These are phyloP conservation scores for Cynanchum wilfordii DNA, from an alignment of 257 asterid species.

Conservation along the genomic window DNA sequence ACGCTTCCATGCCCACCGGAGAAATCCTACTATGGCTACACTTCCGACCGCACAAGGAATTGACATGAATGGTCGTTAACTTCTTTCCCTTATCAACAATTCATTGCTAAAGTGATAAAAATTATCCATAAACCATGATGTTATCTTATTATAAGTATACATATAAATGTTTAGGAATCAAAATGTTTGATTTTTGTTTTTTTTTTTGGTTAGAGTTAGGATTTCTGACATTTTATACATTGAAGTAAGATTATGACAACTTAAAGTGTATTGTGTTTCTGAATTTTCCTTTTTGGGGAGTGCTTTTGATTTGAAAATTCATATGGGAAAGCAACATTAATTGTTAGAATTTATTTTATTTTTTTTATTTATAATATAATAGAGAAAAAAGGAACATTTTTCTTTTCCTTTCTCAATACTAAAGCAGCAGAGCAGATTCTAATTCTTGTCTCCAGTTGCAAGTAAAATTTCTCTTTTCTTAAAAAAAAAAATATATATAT, in stretches of 20 bases:
- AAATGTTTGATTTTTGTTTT: background rate
- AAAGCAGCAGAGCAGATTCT: background rate
- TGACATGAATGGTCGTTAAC: slow-evolving; percentile 29
- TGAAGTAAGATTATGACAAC: too few species aligned
- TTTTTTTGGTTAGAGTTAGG: too few species aligned
- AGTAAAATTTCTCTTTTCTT: background rate
- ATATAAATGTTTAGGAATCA: background rate
- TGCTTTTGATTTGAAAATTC: too few species aligned
- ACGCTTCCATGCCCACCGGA: slow-evolving; percentile 98
- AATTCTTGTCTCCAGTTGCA: slow-evolving; percentile 17
- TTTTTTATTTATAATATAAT: background rate
- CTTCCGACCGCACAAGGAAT: slow-evolving; percentile 67
- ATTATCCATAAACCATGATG: too few species aligned
- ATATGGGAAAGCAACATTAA: too few species aligned
- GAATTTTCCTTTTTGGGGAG: too few species aligned
- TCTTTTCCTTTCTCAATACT: too few species aligned
- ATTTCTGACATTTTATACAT: too few species aligned
- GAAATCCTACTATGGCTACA: slow-evolving; percentile 58
- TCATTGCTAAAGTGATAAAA: background rate
- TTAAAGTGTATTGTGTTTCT: too few species aligned
- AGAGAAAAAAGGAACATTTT: background rate
- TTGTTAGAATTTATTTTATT: background rate
- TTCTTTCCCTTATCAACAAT: background rate
- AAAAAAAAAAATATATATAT: too few species aligned
- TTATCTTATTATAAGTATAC: background rate